These are phyloP conservation scores for Ceratobasidium sp. DNA, from an alignment of 1,284 basidiomycete species.

Conservation along the genomic window DNA sequence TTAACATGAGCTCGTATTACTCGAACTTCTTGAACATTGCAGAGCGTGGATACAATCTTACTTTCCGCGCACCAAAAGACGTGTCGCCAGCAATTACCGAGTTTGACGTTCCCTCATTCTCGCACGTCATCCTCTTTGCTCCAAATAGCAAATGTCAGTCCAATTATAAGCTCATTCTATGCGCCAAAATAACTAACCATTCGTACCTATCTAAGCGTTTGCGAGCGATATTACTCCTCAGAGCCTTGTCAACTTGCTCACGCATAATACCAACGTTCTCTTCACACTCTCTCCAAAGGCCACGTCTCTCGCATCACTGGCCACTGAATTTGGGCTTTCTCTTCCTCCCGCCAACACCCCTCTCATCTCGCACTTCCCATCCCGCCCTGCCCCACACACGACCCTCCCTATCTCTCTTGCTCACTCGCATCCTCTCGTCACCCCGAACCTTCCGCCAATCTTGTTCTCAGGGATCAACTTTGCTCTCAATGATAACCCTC, in stretches of 20 bases:
- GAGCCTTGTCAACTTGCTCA: conserved; percentile 74
- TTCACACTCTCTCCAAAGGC: conserved; percentile 78
- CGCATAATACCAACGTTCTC: conserved; percentile 81
- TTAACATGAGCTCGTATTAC: neutral
- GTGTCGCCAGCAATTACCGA: conserved; percentile 67
- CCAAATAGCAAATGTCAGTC: conserved; percentile 78
- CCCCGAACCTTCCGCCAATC: conserved; percentile 58
- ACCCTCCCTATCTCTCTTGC: conserved; percentile 56
- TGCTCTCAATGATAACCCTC: conserved; percentile 77
- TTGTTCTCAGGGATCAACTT: conserved; percentile 83
- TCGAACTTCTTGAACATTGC: conserved; percentile 22
- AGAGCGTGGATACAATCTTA: conserved; percentile 82
- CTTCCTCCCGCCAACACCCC: conserved; percentile 75
- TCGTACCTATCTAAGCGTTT: conserved; percentile 58
- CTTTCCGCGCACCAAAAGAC: conserved; percentile 80
- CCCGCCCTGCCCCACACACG: conserved; percentile 62
- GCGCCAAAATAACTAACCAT: neutral
- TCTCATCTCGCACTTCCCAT: conserved; percentile 76
- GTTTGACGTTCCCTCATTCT: conserved; percentile 75
- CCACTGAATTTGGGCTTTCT: conserved; percentile 76
- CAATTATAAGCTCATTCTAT: neutral
- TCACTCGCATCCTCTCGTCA: conserved; percentile 54
- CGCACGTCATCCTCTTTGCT: conserved; percentile 84
- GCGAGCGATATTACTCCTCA: conserved; percentile 84
- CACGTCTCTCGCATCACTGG: conserved; percentile 71